Evolutionary conservation across 306 rosid genomes (phyloP).

Genomic region (Astragalus membranaceus): DNA sequence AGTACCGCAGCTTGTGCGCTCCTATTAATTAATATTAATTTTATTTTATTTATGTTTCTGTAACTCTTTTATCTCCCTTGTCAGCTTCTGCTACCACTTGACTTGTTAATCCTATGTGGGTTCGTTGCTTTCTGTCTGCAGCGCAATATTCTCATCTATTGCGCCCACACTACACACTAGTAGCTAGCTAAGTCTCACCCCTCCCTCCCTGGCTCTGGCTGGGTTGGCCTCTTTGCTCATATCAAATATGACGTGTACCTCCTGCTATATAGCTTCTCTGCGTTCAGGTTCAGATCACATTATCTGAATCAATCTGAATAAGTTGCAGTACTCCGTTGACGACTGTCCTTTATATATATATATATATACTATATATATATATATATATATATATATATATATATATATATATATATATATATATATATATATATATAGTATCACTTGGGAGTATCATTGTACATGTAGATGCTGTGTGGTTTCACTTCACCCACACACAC

Average conservation of each 20-base stretch:
- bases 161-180: not conserved
- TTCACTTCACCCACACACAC: not conserved
- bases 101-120: not conserved
- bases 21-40: too few species aligned
- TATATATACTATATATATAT: too few species aligned
- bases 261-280: not conserved
- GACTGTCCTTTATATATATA: too few species aligned
- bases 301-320: too few species aligned
- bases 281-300: not conserved
- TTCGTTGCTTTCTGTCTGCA: not conserved
- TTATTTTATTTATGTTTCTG: not conserved
- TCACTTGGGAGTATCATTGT: too few species aligned
- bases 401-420: too few species aligned
- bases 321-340: too few species aligned
- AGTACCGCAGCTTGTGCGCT: too few species aligned
- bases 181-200: not conserved
- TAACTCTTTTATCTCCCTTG: not conserved
- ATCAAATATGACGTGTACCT: not conserved
- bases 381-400: too few species aligned
- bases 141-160: not conserved
- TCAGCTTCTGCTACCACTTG: conserved; percentile 21
- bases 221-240: too few species aligned
- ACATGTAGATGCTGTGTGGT: too few species aligned
- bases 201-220: not conserved
- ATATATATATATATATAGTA: too few species aligned